Evolutionary conservation across 192 early-diverging fungal genomes (phyloP).

Genomic region (Gaertneriomyces sp.): DNA sequence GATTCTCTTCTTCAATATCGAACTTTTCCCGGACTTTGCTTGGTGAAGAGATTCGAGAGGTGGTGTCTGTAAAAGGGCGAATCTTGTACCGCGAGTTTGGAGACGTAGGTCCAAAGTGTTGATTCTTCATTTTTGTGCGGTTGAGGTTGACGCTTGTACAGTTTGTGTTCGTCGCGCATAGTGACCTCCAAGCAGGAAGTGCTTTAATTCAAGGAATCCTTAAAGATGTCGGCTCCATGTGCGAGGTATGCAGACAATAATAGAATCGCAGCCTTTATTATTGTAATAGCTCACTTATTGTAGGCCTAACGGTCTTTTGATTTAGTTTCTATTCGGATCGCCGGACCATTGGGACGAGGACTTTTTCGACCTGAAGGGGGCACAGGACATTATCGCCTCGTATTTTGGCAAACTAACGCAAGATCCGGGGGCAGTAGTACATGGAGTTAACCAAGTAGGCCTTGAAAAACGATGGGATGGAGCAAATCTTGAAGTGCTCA

Average conservation of each 20-base stretch:
- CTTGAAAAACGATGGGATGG: no score
- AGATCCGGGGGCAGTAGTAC: slow-evolving; percentile 48
- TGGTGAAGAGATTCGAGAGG: slow-evolving; percentile 55
- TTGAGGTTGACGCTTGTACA: slow-evolving; percentile 7
- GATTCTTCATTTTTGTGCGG: neutral
- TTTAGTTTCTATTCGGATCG: slow-evolving; percentile 52
- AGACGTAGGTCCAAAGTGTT: slow-evolving; percentile 36
- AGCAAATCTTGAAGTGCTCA: neutral
- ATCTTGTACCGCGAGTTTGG: slow-evolving; percentile 54
- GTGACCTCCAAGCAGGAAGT: slow-evolving; percentile 44
- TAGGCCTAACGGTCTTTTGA: neutral
- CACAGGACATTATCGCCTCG: slow-evolving; percentile 50
- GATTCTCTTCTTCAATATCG: slow-evolving; percentile 58
- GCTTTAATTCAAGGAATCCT: slow-evolving; percentile 50
- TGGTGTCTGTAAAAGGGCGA: slow-evolving; percentile 44
- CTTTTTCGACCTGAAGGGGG: slow-evolving; percentile 56
- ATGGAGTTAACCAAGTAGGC: slow-evolving; percentile 51
- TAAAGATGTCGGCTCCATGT: slow-evolving; percentile 51
- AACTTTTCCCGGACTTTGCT: slow-evolving; percentile 57
- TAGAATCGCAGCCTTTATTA: neutral
- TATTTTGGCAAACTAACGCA: slow-evolving; percentile 45
- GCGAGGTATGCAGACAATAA: slow-evolving; percentile 41
- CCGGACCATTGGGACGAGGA: slow-evolving; percentile 58
- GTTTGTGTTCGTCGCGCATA: slow-evolving; percentile 59
- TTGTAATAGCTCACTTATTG: slow-evolving; percentile 6